Conservation (phyloP, 2,329 filamentous ascomycete species). For the Beauveria scarabaeidicola region DNA sequence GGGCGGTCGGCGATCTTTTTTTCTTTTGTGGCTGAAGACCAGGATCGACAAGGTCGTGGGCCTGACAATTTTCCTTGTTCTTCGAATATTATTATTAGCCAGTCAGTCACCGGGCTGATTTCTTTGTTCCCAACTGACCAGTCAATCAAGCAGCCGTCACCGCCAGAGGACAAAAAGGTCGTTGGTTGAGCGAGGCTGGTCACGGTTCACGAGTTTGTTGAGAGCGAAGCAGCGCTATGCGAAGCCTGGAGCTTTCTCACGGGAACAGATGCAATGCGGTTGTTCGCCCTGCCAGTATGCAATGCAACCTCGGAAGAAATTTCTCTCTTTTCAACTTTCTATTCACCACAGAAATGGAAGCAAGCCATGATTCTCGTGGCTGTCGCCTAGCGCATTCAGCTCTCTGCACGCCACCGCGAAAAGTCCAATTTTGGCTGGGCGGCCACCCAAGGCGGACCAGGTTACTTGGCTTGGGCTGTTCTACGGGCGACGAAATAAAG, state of each 20-base stretch:
- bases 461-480: background rate
- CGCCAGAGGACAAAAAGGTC: background rate
- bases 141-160: background rate
- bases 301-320: background rate
- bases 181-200: background rate
- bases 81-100: background rate
- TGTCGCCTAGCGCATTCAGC: constrained; percentile 10
- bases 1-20: background rate
- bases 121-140: background rate
- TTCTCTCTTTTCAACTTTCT: background rate
- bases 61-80: constrained; percentile 1
- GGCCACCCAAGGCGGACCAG: constrained; percentile 3
- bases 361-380: background rate
- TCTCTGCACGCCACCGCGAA: constrained; percentile 11
- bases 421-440: constrained; percentile 1
- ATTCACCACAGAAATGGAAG: background rate
- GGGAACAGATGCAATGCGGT: background rate
- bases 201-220: too few species aligned
- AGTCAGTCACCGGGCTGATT: background rate
- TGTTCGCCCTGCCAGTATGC: background rate
- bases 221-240: background rate
- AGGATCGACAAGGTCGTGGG: constrained; percentile 8
- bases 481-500: too few species aligned
- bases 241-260: background rate
- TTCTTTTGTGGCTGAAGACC: background rate